These are phyloP conservation scores for Colletotrichum tropicicola DNA, from an alignment of 2,329 filamentous ascomycete species.

Conservation along the genomic window DNA sequence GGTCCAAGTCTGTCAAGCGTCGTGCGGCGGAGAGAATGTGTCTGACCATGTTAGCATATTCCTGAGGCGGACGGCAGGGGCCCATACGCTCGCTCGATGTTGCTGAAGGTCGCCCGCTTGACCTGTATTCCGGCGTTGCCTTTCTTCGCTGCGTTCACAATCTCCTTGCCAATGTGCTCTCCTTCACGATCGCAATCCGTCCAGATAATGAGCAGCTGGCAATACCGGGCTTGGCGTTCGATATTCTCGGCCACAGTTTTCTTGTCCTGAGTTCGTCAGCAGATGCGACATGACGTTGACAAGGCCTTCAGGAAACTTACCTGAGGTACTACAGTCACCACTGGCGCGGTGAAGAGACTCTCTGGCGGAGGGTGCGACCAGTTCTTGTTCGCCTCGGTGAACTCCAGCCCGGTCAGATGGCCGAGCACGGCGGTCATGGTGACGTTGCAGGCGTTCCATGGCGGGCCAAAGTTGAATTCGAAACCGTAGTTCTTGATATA, in stretches of 20 bases:
- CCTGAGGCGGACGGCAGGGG: neutral
- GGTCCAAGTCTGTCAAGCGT: slow-evolving; percentile 80
- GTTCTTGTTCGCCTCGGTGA: slow-evolving; percentile 75
- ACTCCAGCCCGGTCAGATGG: slow-evolving; percentile 85
- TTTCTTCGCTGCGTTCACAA: slow-evolving; percentile 80
- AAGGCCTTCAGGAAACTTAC: slow-evolving; percentile 50
- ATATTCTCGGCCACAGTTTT: slow-evolving; percentile 87
- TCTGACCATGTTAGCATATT: slow-evolving; percentile 50
- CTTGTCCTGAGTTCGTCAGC: slow-evolving; percentile 69
- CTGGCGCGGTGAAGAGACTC: slow-evolving; percentile 82
- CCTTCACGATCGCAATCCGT: slow-evolving; percentile 98
- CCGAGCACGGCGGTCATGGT: slow-evolving; percentile 95
- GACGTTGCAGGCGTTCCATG: slow-evolving; percentile 84
- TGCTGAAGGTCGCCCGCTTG: slow-evolving; percentile 91
- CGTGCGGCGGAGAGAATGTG: slow-evolving; percentile 88
- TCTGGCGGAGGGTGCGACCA: slow-evolving; percentile 86
- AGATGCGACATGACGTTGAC: neutral
- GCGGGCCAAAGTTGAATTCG: slow-evolving; percentile 82
- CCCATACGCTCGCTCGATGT: slow-evolving; percentile 86
- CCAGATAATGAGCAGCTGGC: slow-evolving; percentile 91
- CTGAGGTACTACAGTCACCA: slow-evolving; percentile 72
- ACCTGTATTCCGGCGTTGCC: slow-evolving; percentile 80
- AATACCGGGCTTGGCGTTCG: slow-evolving; percentile 75
- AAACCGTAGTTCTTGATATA: slow-evolving; percentile 97
- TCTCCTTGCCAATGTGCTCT: slow-evolving; percentile 94